A percentile compares a stretch with the other conserved stretches of the same genome.
Conservation (phyloP, 2,329 filamentous ascomycete genomes). For the Fusarium tuaranense region DNA sequence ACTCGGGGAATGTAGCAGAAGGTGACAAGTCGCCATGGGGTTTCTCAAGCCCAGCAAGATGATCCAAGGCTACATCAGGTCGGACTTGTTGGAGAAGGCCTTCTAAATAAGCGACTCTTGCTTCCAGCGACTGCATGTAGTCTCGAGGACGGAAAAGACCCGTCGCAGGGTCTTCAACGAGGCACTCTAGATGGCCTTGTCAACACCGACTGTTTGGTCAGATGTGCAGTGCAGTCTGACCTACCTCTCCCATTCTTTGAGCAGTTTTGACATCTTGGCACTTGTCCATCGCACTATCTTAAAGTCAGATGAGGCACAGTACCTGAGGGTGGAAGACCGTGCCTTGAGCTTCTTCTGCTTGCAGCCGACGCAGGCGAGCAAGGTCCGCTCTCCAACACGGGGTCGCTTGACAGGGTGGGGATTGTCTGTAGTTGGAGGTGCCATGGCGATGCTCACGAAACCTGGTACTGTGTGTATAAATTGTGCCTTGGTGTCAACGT, state of each 20-base stretch:
- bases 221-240: background rate
- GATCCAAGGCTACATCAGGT: constrained; percentile 25
- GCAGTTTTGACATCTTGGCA: constrained; percentile 28
- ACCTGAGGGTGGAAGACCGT: background rate
- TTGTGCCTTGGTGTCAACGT: background rate
- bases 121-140: constrained; percentile 31
- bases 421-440: background rate
- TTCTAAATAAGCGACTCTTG: constrained; percentile 29
- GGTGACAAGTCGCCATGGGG: background rate
- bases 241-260: constrained; percentile 17
- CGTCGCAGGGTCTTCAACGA: constrained; percentile 31
- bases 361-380: constrained; percentile 29
- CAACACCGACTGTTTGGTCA: background rate
- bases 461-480: background rate
- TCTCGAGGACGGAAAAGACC: constrained; percentile 27
- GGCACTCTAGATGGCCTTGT: constrained; percentile 13
- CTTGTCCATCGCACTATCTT: constrained; percentile 22
- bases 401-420: constrained; percentile 18
- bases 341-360: constrained; percentile 35
- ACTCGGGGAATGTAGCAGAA: background rate
- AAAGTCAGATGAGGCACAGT: background rate
- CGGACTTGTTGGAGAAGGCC: constrained; percentile 25
- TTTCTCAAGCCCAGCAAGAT: constrained; percentile 18
- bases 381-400: constrained; percentile 25
- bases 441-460: background rate